Base-by-base conservation (phyloP, 257 asterid species). In the Fraxinus anomala region DNA sequence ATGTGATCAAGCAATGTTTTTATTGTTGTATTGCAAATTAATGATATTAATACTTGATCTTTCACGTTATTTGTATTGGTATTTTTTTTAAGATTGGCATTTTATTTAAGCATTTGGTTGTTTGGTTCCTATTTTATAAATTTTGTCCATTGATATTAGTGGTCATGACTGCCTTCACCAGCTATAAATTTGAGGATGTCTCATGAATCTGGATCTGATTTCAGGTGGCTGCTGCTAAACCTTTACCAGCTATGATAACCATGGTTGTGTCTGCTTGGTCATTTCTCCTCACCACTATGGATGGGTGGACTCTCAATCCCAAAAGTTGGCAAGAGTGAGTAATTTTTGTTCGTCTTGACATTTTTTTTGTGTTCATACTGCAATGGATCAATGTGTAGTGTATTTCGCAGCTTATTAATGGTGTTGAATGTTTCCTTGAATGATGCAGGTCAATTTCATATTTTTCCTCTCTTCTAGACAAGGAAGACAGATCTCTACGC, bases 251-350 rank as follows among this genome's bases (percentile, higher is more conserved):
- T 68, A 74, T 90, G 80, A 88, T 91, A 83, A 80, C 94, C 70
- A 81, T 88, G 82, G 94, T 85, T 40, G 92, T 88, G 77, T 89
- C 97, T 82, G 85, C 98, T 16, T 93, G 97, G 98, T 85, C 98
- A n/a, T 89, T 96, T 86, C 97, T 96, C 72, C 94, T 96, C 75
- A 93, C 97, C 19, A 88, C 95, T 17, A 63, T 93, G 89, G 85
- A 87, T 51, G 88, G 85, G 37, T 68, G 90, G 89, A 78, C 92
- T 24, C 89, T 91, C 66, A 82, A 87, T 83, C 77, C 92, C 17
- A 93, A 87, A 81, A 89, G 83, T 81, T 96, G 98, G 98, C 94
- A 88, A 87, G 97, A 90, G 99, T 96, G 80, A 86, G 84, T 70
- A 21, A 28, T 49, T 33, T 72, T 78, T 37, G 26, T 75, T 42